Conservation (phyloP, 2,329 filamentous ascomycete genomes). For the Stachybotrys chlorohalonatus region DNA sequence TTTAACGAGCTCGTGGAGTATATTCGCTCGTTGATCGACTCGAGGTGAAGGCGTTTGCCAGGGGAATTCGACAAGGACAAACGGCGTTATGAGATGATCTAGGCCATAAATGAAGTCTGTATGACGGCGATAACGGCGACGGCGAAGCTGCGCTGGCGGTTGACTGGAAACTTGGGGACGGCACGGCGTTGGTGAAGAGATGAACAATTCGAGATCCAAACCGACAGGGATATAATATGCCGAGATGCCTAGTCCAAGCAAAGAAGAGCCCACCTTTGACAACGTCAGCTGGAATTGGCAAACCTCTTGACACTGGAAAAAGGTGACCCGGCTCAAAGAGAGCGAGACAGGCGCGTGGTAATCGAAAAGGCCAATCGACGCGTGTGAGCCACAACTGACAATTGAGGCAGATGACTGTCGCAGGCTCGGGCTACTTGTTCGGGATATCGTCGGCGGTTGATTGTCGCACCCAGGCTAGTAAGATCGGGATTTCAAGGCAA, state of each 20-base stretch:
- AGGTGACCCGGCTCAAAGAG: neutral
- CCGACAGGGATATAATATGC: neutral
- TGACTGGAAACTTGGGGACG: neutral
- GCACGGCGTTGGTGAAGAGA: neutral
- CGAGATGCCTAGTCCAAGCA: neutral
- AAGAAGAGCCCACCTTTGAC: too few species aligned
- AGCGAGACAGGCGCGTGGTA: neutral
- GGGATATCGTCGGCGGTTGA: slow-evolving; percentile 6
- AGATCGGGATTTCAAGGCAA: neutral
- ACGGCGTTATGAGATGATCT: neutral
- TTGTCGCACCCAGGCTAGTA: neutral
- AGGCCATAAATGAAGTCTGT: neutral
- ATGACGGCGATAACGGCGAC: neutral
- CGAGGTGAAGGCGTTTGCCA: neutral
- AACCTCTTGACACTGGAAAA: neutral
- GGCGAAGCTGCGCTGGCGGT: neutral
- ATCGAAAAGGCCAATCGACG: neutral
- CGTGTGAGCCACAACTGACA: neutral
- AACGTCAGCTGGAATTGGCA: neutral
- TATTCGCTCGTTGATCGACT: neutral
- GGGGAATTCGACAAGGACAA: neutral
- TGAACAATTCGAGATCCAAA: neutral
- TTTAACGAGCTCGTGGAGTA: slow-evolving; percentile 7
- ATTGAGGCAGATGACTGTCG: neutral
- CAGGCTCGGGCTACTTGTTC: slow-evolving; percentile 4